These are phyloP conservation scores for Pichiaceae sp. DNA, from an alignment of 1,139 yeast species.

Conservation along the genomic window DNA sequence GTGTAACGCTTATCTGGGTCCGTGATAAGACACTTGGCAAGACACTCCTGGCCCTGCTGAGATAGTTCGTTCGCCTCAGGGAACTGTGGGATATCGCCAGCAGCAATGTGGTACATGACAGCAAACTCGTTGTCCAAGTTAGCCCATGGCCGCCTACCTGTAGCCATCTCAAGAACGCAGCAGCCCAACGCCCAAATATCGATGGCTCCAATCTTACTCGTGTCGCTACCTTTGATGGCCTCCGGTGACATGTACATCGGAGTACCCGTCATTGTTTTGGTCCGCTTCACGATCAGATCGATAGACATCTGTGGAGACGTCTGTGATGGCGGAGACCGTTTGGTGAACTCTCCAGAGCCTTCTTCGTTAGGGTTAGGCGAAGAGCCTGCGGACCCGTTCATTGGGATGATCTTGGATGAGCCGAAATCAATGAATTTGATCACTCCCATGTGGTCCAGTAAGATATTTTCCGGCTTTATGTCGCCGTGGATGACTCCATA, in stretches of 20 bases:
- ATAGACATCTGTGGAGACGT: slow-evolving; percentile 5
- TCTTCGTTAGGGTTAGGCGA: background rate
- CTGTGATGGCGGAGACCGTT: background rate
- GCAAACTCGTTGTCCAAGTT: slow-evolving; percentile 97
- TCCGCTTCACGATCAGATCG: slow-evolving; percentile 21
- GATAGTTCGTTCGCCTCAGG: slow-evolving; percentile 77
- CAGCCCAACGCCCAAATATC: slow-evolving; percentile 86
- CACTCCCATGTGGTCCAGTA: slow-evolving; percentile 86
- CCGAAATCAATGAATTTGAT: slow-evolving; percentile 96
- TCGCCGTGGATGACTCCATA: slow-evolving; percentile 97
- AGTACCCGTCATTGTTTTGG: slow-evolving; percentile 74
- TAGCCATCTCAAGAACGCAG: slow-evolving; percentile 75
- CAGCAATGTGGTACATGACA: slow-evolving; percentile 96
- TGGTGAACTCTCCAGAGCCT: background rate
- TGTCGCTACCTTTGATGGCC: slow-evolving; percentile 71
- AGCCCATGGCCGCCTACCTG: slow-evolving; percentile 83
- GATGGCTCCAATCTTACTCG: slow-evolving; percentile 63
- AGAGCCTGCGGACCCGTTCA: slow-evolving; percentile 32
- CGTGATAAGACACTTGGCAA: slow-evolving; percentile 70
- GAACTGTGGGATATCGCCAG: slow-evolving; percentile 83
- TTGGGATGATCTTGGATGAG: slow-evolving; percentile 91
- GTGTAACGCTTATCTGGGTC: slow-evolving; percentile 75
- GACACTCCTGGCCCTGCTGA: slow-evolving; percentile 60
- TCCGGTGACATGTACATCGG: slow-evolving; percentile 99
- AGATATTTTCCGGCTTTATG: slow-evolving; percentile 89